Evolutionary conservation across 495 filamentous ascomycete species (phyloP), one percentile per base, ranked within the genome.

Genomic region (Cetradonia linearis): DNA sequence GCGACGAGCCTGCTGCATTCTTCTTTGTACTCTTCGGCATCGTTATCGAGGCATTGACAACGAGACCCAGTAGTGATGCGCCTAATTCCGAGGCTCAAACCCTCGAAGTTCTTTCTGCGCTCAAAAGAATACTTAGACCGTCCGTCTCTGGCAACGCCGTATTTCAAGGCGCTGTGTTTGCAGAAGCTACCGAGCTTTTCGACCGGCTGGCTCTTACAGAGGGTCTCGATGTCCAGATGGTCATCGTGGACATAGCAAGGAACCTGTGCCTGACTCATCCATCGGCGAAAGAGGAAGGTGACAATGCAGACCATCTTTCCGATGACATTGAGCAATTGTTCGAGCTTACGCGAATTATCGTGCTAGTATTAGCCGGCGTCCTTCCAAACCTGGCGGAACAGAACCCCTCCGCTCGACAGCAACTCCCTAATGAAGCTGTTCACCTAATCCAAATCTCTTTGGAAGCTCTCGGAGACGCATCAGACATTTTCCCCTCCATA

Each of bases 241-340:
- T 93, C 46, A 91, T 97, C 64, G 88, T 97, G 11, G 88, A 95
- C 66, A 95, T 97, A 60, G 91, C 90, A 9, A 80, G 89, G 42
- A 91, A 89, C 61, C 74, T 99, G 20, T 95, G 91, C 54, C 75
- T 96, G 7, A 83, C 87, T 52, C 93, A 99, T 67, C 93, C 92
- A 4, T 90, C 91, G 1, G 91, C 94, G 2, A 87, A 86, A 67
- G 79, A 80, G 46, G 78, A 85, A 25, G 81, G 83, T 61, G 70
- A 79, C 18, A 81, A 86, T 7, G 78, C 77, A 53, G 82, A 90
- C 50, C 85, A 93, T 65, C 76, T 97, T 11, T 91, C 88, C 0
- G 93, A 97, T 69, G 93, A 97, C 64, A 94, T 99, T 56, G 94
- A 99, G 67, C 93, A 99, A 72, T 79, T 99, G 0, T 99, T 99